A percentile compares a stretch with the other conserved stretches of the same genome.
Conservation (phyloP, 352 stramenopile genomes). For the Globisporangium nunn region DNA sequence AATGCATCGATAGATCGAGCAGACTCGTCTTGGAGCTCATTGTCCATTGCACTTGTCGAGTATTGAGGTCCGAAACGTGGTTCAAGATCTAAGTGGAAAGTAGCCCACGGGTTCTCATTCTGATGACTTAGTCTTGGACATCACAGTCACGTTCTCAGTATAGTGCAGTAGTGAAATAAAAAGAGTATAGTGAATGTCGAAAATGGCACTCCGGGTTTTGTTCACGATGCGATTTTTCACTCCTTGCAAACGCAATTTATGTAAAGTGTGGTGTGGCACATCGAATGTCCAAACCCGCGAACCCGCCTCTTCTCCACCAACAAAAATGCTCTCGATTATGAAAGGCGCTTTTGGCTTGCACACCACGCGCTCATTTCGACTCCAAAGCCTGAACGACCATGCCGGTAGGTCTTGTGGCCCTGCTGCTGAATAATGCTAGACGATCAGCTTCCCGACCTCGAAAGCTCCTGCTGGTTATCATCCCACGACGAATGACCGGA, state of each 20-base stretch:
- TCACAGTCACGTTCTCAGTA: too few species aligned
- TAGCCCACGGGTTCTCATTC: too few species aligned
- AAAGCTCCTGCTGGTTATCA: too few species aligned
- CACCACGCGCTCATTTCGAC: conserved; percentile 15
- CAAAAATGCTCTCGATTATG: not conserved
- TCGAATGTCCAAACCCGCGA: not conserved
- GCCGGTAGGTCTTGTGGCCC: conserved; percentile 10
- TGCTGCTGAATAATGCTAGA: not conserved
- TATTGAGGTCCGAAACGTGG: too few species aligned
- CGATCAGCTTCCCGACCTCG: not conserved
- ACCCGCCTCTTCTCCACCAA: not conserved
- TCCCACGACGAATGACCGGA: not conserved
- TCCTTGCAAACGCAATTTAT: not conserved
- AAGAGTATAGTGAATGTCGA: not conserved
- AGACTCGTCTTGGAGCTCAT: too few species aligned
- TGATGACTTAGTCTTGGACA: too few species aligned
- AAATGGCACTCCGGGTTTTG: not conserved
- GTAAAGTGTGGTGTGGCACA: conserved; percentile 1
- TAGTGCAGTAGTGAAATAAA: not conserved
- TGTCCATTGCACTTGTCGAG: too few species aligned
- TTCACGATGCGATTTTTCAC: not conserved
- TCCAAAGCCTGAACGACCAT: conserved; percentile 18
- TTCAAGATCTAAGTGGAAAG: too few species aligned
- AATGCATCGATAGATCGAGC: too few species aligned
- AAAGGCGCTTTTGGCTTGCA: not conserved